A percentile compares a stretch with the other conserved stretches of the same genome.
Conservation (phyloP, 2,329 filamentous ascomycete genomes). For the Penicillium sp. region DNA sequence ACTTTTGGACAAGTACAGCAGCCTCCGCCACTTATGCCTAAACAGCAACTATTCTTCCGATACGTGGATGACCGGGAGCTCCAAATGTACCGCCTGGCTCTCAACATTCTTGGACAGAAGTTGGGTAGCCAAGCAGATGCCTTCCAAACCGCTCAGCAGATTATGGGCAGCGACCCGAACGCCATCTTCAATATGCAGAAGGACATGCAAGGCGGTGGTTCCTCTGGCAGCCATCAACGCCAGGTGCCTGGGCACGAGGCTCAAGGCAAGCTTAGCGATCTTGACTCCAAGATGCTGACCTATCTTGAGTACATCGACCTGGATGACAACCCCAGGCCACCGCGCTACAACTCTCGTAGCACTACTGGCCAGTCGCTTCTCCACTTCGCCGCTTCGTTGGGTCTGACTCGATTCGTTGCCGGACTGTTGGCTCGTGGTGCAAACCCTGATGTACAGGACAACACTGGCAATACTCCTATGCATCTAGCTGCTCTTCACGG, state of each 20-base stretch:
- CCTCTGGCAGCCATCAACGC: slow-evolving; percentile 47
- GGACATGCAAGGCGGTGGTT: slow-evolving; percentile 42
- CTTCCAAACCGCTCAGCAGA: slow-evolving; percentile 51
- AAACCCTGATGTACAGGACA: slow-evolving; percentile 72
- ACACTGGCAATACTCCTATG: slow-evolving; percentile 77
- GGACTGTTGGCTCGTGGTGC: slow-evolving; percentile 77
- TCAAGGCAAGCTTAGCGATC: slow-evolving; percentile 50
- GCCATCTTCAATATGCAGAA: slow-evolving; percentile 51
- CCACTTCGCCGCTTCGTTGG: slow-evolving; percentile 74
- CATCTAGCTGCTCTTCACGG: slow-evolving; percentile 78
- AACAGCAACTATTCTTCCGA: slow-evolving; percentile 63
- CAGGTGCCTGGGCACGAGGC: slow-evolving; percentile 47
- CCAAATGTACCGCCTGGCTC: slow-evolving; percentile 49
- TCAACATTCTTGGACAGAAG: slow-evolving; percentile 50
- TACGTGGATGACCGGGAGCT: slow-evolving; percentile 60
- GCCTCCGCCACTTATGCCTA: slow-evolving; percentile 46
- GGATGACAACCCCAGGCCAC: slow-evolving; percentile 69
- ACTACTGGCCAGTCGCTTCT: slow-evolving; percentile 77
- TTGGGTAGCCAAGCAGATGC: slow-evolving; percentile 50
- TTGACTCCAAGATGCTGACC: slow-evolving; percentile 69
- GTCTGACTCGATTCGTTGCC: slow-evolving; percentile 73
- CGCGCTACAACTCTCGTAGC: slow-evolving; percentile 66
- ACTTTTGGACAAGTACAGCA: slow-evolving; percentile 50
- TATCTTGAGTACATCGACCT: slow-evolving; percentile 78
- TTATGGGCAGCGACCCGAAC: slow-evolving; percentile 48